A percentile compares a stretch with the other conserved stretches of the same genome.
phyloP scores from a whole-genome alignment of 1,284 basidiomycete genomes.

The Ganoderma boninense region DNA sequence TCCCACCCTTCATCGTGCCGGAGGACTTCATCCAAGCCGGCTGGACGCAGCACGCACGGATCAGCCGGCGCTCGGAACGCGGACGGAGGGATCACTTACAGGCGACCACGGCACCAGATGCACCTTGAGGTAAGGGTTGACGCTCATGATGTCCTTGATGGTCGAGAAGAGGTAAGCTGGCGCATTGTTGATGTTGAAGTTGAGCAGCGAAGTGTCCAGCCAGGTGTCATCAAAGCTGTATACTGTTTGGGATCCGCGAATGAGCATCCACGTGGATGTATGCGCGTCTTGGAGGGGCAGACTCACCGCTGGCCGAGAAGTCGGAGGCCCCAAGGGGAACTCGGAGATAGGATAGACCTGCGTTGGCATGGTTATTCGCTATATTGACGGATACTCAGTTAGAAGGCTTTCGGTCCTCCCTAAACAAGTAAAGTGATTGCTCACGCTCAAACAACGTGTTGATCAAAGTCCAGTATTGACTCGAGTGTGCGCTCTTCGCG shows the following conservation, averaged over 20 bases:
- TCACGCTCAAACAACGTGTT: conserved; percentile 56
- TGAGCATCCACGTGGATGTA: conserved; percentile 8
- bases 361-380: conserved; percentile 55
- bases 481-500: conserved; percentile 51
- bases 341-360: conserved; percentile 59
- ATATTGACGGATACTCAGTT: neutral
- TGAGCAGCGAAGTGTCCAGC: conserved; percentile 50
- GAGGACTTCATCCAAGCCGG: conserved; percentile 63
- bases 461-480: conserved; percentile 54
- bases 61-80: neutral
- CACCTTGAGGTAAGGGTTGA: conserved; percentile 52
- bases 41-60: conserved; percentile 35
- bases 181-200: conserved; percentile 53
- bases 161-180: conserved; percentile 56
- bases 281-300: conserved; percentile 2
- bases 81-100: conserved; percentile 39
- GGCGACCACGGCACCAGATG: conserved; percentile 62
- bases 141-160: conserved; percentile 53
- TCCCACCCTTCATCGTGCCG: conserved; percentile 54
- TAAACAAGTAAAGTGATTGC: conserved; percentile 15
- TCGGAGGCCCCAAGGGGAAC: conserved; percentile 62
- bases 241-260: conserved; percentile 37
- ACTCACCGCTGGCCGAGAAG: conserved; percentile 45
- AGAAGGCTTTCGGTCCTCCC: neutral
- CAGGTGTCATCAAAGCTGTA: conserved; percentile 57